A percentile compares a stretch with the other conserved stretches of the same genome.
Conservation (phyloP, 1,284 basidiomycete species). For the Inonotus hispidus region DNA sequence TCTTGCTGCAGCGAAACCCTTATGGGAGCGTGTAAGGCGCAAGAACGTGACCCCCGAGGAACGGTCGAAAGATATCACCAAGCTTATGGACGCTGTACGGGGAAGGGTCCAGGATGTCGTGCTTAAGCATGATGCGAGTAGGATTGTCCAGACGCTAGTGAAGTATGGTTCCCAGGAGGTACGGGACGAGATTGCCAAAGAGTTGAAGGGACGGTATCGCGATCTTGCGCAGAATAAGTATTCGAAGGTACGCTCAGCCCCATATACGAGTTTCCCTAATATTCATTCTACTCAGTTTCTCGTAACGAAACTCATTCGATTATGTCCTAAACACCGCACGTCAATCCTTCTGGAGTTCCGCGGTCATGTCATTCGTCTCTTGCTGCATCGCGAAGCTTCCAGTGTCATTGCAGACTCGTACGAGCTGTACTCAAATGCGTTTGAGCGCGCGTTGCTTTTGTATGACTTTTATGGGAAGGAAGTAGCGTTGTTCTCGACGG, state of each 20-base stretch:
- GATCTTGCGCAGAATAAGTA: constrained; percentile 82
- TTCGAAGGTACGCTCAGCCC: constrained; percentile 58
- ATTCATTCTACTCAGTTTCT: constrained; percentile 53
- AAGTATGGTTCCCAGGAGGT: constrained; percentile 79
- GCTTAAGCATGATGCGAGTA: constrained; percentile 85
- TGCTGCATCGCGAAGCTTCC: constrained; percentile 80
- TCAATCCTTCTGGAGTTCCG: constrained; percentile 76
- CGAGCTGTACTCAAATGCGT: constrained; percentile 79
- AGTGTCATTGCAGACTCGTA: constrained; percentile 81
- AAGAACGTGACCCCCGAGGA: constrained; percentile 69
- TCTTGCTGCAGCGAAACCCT: constrained; percentile 66
- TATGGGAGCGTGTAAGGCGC: constrained; percentile 79
- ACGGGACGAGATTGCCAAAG: constrained; percentile 71
- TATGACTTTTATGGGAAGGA: constrained; percentile 89
- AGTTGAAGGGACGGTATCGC: constrained; percentile 75
- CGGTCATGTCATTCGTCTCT: constrained; percentile 61
- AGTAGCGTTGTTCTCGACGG: constrained; percentile 58
- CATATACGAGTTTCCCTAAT: neutral
- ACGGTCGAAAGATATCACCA: constrained; percentile 64
- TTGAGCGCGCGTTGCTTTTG: constrained; percentile 73
- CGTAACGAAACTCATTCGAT: constrained; percentile 76
- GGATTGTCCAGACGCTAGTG: constrained; percentile 82
- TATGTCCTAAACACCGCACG: constrained; percentile 66
- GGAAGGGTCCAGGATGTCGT: constrained; percentile 81
- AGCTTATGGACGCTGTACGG: constrained; percentile 68